Evolutionary conservation across 257 asterid genomes (phyloP), one percentile per base, ranked within the genome.

Genomic region (Nicotiana tomentosiformis): DNA sequence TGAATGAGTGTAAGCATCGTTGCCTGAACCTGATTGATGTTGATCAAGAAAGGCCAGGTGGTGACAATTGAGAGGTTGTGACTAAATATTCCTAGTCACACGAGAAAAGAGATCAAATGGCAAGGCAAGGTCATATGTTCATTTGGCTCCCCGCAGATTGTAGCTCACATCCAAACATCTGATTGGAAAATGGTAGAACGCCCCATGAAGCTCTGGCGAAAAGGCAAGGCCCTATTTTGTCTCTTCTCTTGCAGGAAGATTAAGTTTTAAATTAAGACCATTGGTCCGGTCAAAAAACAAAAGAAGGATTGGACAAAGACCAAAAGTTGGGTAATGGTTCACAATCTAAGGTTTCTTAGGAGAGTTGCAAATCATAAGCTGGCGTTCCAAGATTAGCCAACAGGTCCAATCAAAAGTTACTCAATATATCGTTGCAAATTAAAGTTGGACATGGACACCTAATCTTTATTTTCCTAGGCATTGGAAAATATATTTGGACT

Each of bases 301-400:
- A 16, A 43, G 11, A 11, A 20, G 51, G 35, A 43, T 10, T 32
- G 76, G 60, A 2, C 7, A 7, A 66, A 66, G 78, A 70, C 20
- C 35, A 70, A 70, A 70, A 39, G 6, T 70, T 70, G 26, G 78
- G 78, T 72, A 6, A 72, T 72, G 78, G 20, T 46, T 72, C 78
- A 72, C 60, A 46, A 43, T 69, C 58, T 39, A 16, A 66, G 26
- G 7, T 68, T 3, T 35, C 49, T 33, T 70, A 39, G 37, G 7
- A 12, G 37, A 72, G 60, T 20, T 72, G 60, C 60, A 11, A 43
- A 70, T 70, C 20, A 70, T 43, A 70, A 70, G 12, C 11, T 70
- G n/a, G 33, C 58, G 23, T 39, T 39, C 58, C 78, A 70, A 11
- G 55, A 35, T 39, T 11, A 39, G 78, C n/a, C 77, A 69, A 39